phyloP scores from a whole-genome alignment of 106 monocot species.

The Apostasia ramifera region DNA sequence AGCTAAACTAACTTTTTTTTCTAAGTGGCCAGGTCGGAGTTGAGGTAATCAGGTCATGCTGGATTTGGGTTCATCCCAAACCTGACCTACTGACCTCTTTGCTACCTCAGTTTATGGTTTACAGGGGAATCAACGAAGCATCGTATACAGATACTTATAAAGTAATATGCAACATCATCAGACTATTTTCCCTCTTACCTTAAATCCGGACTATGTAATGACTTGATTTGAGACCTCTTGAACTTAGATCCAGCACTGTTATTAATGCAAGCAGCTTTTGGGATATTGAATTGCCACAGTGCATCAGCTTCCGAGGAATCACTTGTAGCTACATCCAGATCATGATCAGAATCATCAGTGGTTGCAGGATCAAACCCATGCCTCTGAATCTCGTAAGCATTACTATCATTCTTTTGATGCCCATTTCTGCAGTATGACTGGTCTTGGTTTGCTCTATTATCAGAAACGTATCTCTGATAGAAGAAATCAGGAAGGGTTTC shows the following conservation, averaged over 20 bases:
- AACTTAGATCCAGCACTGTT: conserved; percentile 44
- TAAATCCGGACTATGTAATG: conserved; percentile 41
- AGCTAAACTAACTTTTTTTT: too few species aligned
- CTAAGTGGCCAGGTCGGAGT: too few species aligned
- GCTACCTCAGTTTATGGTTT: too few species aligned
- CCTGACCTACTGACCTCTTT: too few species aligned
- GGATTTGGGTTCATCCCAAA: too few species aligned
- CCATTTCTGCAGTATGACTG: conserved; percentile 28
- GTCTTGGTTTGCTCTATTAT: conserved; percentile 19
- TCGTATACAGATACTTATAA: too few species aligned
- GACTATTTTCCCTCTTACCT: conserved; percentile 27
- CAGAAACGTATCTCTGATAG: conserved; percentile 53
- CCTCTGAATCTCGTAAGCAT: conserved; percentile 33
- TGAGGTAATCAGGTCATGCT: too few species aligned
- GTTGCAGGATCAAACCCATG: conserved; percentile 26
- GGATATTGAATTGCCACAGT: conserved; percentile 52
- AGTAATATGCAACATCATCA: too few species aligned
- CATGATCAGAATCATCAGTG: conserved; percentile 71
- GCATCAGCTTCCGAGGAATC: conserved; percentile 85
- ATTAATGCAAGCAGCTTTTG: conserved; percentile 17
- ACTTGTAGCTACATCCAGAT: conserved; percentile 72
- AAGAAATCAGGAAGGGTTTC: conserved; percentile 44
- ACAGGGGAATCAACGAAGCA: too few species aligned
- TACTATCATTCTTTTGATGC: conserved; percentile 26
- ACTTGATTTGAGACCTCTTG: conserved; percentile 53